phyloP scores from a whole-genome alignment of 768 basidiomycete genomes.

The Leccinum rimulosum region DNA sequence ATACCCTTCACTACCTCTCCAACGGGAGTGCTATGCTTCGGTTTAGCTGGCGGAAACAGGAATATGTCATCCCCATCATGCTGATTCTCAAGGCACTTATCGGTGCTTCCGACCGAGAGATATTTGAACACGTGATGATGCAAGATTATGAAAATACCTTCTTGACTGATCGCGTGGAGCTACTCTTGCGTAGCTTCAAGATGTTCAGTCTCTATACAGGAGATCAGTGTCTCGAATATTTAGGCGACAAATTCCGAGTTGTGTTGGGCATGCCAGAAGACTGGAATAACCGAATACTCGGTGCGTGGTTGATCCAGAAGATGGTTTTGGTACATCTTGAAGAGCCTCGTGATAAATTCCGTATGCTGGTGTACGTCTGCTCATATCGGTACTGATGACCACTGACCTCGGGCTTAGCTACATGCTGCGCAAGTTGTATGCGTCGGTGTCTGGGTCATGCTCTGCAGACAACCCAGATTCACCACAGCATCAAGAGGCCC shows the following conservation, averaged over 20 bases:
- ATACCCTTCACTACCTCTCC: slow-evolving; percentile 95
- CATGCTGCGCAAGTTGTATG: slow-evolving; percentile 95
- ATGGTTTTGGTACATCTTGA: slow-evolving; percentile 89
- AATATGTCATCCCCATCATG: slow-evolving; percentile 98
- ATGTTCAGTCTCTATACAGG: slow-evolving; percentile 85
- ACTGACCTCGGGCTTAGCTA: slow-evolving; percentile 53
- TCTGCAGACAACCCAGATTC: slow-evolving; percentile 98
- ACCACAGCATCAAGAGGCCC: slow-evolving; percentile 96
- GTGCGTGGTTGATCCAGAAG: slow-evolving; percentile 79
- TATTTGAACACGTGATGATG: slow-evolving; percentile 96
- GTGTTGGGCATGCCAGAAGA: slow-evolving; percentile 91
- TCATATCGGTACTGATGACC: background rate
- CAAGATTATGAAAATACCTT: slow-evolving; percentile 97
- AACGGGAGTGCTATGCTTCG: slow-evolving; percentile 96
- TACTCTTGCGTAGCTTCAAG: slow-evolving; percentile 93
- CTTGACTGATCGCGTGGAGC: slow-evolving; percentile 93
- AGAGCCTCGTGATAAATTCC: slow-evolving; percentile 88
- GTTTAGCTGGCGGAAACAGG: slow-evolving; percentile 96
- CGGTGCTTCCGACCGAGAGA: slow-evolving; percentile 89
- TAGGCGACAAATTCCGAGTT: slow-evolving; percentile 95
- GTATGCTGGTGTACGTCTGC: slow-evolving; percentile 74
- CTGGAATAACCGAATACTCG: slow-evolving; percentile 81
- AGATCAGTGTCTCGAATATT: slow-evolving; percentile 88
- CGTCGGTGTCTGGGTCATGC: slow-evolving; percentile 85
- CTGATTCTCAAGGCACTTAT: slow-evolving; percentile 92